Evolutionary conservation across 768 basidiomycete genomes (phyloP), one percentile per base, ranked within the genome.

Genomic region (Rhodotorula babjevae): DNA sequence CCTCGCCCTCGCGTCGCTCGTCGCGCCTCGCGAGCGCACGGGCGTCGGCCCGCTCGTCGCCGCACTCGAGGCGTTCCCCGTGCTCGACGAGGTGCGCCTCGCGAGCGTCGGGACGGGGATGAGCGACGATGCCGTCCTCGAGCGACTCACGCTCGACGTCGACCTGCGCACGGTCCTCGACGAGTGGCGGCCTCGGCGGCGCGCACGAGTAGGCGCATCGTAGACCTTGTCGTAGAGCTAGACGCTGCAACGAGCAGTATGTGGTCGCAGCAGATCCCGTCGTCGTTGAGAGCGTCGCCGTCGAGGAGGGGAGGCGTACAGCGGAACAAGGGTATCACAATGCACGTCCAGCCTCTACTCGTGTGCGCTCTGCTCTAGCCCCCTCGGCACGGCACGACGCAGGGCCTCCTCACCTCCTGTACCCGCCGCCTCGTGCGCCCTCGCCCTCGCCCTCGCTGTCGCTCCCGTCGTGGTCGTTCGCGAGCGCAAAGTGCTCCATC

Each of bases 401-500:
- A 15, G 9, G 21, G 6, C 31, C 10, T 8, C 11, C 57, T 58
- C 57, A 29, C 10, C 36, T 33, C 57, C 57, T 25, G 21, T 16
- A 36, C 23, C 57, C 66, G 31, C 61, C 60, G 11, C 44, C 44
- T 46, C 36, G 36, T 9, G 5, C 36, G 9, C 36, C 36, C 36
- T 36, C 36, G 36, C 36, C 36, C 36, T 70, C 68, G 33, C 68
- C 65, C 23, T 62, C 49, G 47, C 31, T 23, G 27, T 61, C 60
- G 15, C 65, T 67, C 19, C 68, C 67, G 25, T 67, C 62, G 3
- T 67, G 61, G 36, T 71, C 74, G 16, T 72, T 71, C 42, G 46
- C 31, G 33, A 69, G 9, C 53, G 56, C 33, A 18, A 76, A 70
- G 56, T 40, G 40, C 47, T 70, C 63, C 69, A 75, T 68, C 47